Evolutionary conservation across 306 rosid species (phyloP), one percentile per base, ranked within the genome.

Genomic region (Boehmeria nivea): DNA sequence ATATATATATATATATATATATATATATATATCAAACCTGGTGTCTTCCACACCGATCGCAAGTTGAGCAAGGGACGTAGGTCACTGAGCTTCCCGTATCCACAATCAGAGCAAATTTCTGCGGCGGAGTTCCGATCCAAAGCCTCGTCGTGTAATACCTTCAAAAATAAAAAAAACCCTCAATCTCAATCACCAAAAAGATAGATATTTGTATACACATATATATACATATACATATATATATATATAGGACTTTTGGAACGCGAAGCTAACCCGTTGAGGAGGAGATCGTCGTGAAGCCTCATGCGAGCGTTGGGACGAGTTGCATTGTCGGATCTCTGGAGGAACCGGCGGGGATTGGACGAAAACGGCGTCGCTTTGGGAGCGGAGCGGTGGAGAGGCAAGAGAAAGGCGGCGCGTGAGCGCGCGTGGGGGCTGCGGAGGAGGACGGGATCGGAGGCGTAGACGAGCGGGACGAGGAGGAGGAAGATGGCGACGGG

Each of bases 31-130:
- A 3, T 14, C 45, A 16, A 14, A 79, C 84, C 84, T 79, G 76
- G 44, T 75, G 99, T 40, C 50, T 77, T 16, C 99, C 99, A 68
- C 96, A 91, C 14, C 75, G 84, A 65, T 81, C 76, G 59, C 99
- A 91, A 49, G 78, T 73, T 6, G 94, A 73, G 62, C 99, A 91
- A 8, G 99, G 99, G 16, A 91, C 99, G 51, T 91, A 91, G 25
- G 99, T 91, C 24, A 91, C 95, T 34, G 96, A 80, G 75, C 99
- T 91, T 38, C 99, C 99, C 6, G 99, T 84, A 59, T 91, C 99
- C 42, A 91, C 99, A 59, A 91, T 91, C 11, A 91, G 93, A 26
- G 96, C 83, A 57, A 91, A 91, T 70, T 40, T 70, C 76, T 91
- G 99, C 15, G 96, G 96, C 43, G 96, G 99, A 59, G 95, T 84